Evolutionary conservation across 257 asterid genomes (phyloP).

Genomic region (Linderniella brevidens): DNA sequence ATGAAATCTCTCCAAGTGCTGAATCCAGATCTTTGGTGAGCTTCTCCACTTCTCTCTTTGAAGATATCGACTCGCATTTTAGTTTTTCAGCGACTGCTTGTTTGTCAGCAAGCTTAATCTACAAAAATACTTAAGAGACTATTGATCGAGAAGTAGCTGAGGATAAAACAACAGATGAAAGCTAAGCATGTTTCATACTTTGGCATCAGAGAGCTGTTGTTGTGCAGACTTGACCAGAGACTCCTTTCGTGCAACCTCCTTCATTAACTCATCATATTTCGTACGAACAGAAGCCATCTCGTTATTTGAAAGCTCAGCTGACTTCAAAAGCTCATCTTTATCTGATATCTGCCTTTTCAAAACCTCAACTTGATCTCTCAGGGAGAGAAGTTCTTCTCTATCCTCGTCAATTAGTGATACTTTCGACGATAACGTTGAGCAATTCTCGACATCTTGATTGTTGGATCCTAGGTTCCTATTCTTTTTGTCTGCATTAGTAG

Average conservation of each 20-base stretch:
- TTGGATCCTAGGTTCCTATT: constrained; percentile 24
- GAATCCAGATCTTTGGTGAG: constrained; percentile 60
- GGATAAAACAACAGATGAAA: too few species aligned
- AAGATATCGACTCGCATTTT: constrained; percentile 77
- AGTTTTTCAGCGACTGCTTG: constrained; percentile 91
- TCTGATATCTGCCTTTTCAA: constrained; percentile 52
- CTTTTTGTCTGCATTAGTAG: constrained; percentile 36
- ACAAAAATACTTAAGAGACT: constrained; percentile 2
- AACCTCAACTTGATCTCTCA: constrained; percentile 65
- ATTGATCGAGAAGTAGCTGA: too few species aligned
- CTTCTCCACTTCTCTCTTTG: constrained; percentile 53
- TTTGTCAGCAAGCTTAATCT: constrained; percentile 93
- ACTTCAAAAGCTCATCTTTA: constrained; percentile 65
- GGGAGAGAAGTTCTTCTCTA: constrained; percentile 51
- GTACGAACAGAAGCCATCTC: constrained; percentile 39
- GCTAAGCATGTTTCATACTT: constrained; percentile 23
- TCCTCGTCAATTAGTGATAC: constrained; percentile 51
- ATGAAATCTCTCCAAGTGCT: constrained; percentile 47
- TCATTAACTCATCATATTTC: constrained; percentile 34
- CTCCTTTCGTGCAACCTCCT: constrained; percentile 53
- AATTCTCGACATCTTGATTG: constrained; percentile 36
- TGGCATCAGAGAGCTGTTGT: constrained; percentile 68
- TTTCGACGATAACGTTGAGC: constrained; percentile 35
- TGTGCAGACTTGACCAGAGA: constrained; percentile 49
- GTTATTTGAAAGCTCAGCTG: constrained; percentile 39